phyloP scores from a whole-genome alignment of 192 early-diverging fungal species.

The Linnemannia hyalina region DNA sequence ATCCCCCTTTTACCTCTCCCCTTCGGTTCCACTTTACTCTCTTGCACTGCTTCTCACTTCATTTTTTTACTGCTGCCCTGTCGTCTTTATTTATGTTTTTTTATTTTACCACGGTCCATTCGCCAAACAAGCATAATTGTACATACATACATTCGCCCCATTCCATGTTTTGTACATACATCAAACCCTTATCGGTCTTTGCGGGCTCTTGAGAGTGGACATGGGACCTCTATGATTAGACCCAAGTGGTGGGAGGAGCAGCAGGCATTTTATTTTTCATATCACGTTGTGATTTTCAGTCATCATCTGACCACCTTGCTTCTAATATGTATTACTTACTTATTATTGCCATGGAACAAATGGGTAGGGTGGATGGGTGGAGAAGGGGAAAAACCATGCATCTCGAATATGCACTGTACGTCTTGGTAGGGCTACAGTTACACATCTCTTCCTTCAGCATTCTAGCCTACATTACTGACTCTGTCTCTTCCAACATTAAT shows the following conservation, averaged over 20 bases:
- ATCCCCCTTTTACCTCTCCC: not conserved
- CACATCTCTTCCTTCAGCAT: not conserved
- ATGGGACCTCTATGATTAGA: constrained; percentile 9
- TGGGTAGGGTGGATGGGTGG: not conserved
- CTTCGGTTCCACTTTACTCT: constrained; percentile 4
- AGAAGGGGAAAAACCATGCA: too few species aligned
- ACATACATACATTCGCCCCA: not conserved
- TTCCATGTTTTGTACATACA: not conserved
- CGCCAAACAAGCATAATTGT: not conserved
- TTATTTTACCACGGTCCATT: constrained; percentile 6
- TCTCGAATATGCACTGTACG: too few species aligned
- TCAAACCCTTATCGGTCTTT: not conserved
- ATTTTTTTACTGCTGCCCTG: not conserved
- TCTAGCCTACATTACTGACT: not conserved
- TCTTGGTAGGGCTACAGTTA: too few species aligned
- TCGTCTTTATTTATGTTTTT: not conserved
- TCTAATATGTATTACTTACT: not conserved
- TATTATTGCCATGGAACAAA: not conserved
- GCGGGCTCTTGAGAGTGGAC: constrained; percentile 6
- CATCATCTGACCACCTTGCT: constrained; percentile 18
- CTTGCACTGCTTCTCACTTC: too few species aligned
- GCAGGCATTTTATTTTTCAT: constrained; percentile 12
- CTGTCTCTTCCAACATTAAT: not conserved
- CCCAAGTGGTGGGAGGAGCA: constrained; percentile 7
- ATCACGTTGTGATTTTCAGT: constrained; percentile 27